phyloP scores from a whole-genome alignment of 129 eudicot genomes.

The Tagetes erecta region DNA sequence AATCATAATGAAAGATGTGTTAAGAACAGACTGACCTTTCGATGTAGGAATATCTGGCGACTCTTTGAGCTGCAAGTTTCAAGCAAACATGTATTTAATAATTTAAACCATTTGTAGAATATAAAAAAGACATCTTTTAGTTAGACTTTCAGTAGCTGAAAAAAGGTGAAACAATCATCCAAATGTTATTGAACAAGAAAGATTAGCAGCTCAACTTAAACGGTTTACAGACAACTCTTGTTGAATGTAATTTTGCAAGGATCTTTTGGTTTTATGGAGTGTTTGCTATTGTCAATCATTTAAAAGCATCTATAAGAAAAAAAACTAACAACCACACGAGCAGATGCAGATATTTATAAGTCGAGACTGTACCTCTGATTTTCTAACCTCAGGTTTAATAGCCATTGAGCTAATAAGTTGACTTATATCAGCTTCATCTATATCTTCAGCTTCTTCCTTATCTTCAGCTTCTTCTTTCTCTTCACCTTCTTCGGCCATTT shows the following conservation, averaged over 20 bases:
- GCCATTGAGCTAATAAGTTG: slow-evolving; percentile 25
- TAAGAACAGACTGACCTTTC: slow-evolving; percentile 46
- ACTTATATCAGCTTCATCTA: slow-evolving; percentile 24
- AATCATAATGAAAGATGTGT: background rate
- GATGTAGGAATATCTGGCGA: slow-evolving; percentile 31
- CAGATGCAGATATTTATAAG: background rate
- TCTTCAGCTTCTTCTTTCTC: slow-evolving; percentile 43
- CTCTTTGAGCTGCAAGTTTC: slow-evolving; percentile 47
- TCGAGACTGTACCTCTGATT: slow-evolving; percentile 38
- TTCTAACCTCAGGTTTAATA: slow-evolving; percentile 30
- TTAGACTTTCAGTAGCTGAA: slow-evolving; percentile 2
- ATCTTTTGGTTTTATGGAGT: slow-evolving; percentile 14
- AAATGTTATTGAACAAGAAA: slow-evolving; percentile 1
- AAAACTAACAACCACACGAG: slow-evolving; percentile 3
- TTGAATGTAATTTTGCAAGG: slow-evolving; percentile 13
- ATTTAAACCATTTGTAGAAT: background rate
- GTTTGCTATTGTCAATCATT: slow-evolving; percentile 20
- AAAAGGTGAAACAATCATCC: slow-evolving; percentile 6
- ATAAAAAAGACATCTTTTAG: background rate
- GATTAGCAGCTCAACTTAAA: slow-evolving; percentile 32
- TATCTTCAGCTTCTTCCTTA: slow-evolving; percentile 6
- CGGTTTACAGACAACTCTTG: slow-evolving; percentile 18
- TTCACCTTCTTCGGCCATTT: slow-evolving; percentile 42
- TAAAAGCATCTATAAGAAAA: background rate
- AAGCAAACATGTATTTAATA: slow-evolving; percentile 21